Conservation (phyloP, 2,329 filamentous ascomycete species). For the Ustulina deusta region DNA sequence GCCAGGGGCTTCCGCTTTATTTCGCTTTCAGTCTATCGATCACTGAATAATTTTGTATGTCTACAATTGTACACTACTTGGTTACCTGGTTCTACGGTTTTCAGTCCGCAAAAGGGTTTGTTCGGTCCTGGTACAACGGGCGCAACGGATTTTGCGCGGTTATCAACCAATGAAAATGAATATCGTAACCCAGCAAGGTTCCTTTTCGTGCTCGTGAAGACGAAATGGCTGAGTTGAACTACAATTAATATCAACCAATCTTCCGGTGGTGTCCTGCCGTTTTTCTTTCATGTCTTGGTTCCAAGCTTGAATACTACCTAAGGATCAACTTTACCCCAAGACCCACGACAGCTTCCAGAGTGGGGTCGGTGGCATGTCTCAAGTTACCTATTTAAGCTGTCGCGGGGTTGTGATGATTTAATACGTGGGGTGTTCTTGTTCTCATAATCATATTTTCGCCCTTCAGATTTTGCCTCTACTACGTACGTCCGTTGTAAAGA, state of each 20-base stretch:
- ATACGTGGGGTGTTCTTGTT: constrained; percentile 16
- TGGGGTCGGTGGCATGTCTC: constrained; percentile 29
- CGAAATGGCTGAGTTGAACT: background rate
- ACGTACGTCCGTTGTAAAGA: background rate
- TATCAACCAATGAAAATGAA: background rate
- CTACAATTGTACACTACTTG: constrained; percentile 31
- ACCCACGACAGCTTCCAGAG: constrained; percentile 8
- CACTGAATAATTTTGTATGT: constrained; percentile 35
- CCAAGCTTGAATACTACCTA: background rate
- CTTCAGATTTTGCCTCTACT: background rate
- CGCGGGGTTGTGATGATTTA: constrained; percentile 28
- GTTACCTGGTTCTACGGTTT: background rate
- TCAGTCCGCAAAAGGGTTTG: background rate
- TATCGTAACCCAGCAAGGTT: background rate
- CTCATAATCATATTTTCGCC: constrained; percentile 1
- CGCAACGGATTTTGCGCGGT: constrained; percentile 2
- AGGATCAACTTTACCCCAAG: constrained; percentile 7
- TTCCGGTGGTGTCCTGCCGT: no score
- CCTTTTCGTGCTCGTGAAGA: background rate
- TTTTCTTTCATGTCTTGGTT: background rate
- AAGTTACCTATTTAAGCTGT: constrained; percentile 6
- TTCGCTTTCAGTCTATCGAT: constrained; percentile 4
- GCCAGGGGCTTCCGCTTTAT: background rate
- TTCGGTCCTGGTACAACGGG: background rate
- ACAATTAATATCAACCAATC: background rate